Percentiles rank a stretch among this genome's conserved stretches.
These are phyloP conservation scores for Anisodus acutangulus DNA, from an alignment of 257 asterid species.

Conservation along the genomic window DNA sequence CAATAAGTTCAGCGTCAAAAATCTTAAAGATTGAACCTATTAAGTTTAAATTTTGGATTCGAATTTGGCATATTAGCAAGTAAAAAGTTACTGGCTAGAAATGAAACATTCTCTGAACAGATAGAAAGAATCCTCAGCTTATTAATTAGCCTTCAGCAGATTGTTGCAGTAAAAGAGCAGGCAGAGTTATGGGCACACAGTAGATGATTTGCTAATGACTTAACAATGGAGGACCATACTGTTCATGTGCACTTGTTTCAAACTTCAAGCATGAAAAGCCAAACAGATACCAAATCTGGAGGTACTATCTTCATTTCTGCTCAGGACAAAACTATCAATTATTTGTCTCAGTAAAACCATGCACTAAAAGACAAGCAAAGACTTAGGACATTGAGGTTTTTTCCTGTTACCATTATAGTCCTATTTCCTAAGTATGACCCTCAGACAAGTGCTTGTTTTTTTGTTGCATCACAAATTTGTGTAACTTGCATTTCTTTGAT, in stretches of 20 bases:
- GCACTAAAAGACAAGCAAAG: not conserved
- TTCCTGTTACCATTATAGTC: not conserved
- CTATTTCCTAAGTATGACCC: not conserved
- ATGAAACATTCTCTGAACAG: slow-evolving; percentile 38
- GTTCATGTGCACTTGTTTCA: slow-evolving; percentile 30
- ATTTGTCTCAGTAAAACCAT: not conserved
- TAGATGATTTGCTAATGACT: slow-evolving; percentile 31
- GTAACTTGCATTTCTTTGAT: not conserved
- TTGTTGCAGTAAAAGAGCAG: not conserved
- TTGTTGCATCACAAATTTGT: not conserved
- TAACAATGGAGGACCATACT: slow-evolving; percentile 1
- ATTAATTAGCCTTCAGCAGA: not conserved
- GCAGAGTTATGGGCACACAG: slow-evolving; percentile 37
- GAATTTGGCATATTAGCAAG: not conserved
- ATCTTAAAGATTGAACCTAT: not conserved
- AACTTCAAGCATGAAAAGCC: slow-evolving; percentile 26
- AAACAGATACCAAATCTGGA: slow-evolving; percentile 12
- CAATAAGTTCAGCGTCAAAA: too few relatives aligned
- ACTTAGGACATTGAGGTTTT: slow-evolving; percentile 3
- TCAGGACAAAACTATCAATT: slow-evolving; percentile 15
- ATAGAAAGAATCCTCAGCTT: slow-evolving; percentile 22
- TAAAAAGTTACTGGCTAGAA: not conserved
- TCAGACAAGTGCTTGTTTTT: not conserved
- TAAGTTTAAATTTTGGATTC: not conserved
- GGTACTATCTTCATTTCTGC: slow-evolving; percentile 16